Conservation (phyloP, 129 eudicot species). For the Flaveria sonorensis region DNA sequence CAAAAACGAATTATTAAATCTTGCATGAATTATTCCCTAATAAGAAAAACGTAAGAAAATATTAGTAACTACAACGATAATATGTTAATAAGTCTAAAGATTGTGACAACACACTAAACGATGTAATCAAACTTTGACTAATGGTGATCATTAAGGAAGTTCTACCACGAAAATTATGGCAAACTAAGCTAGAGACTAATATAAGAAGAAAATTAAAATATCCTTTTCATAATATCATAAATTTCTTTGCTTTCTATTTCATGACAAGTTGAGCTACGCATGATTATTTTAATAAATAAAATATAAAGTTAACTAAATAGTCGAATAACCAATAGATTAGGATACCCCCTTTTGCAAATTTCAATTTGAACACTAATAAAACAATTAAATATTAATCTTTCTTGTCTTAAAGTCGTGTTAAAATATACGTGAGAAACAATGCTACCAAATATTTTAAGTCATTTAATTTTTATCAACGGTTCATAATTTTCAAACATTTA, state of each 20-base stretch:
- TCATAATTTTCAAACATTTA: too few relatives aligned
- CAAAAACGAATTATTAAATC: not conserved
- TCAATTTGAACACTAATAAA: not conserved
- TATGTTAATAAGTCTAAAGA: not conserved
- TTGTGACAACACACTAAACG: not conserved
- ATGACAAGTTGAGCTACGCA: not conserved
- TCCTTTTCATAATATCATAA: not conserved
- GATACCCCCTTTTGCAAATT: not conserved
- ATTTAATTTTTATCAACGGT: too few relatives aligned
- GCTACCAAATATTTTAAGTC: not conserved
- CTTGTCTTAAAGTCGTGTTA: not conserved
- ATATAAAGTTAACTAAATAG: not conserved
- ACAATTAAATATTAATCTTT: not conserved
- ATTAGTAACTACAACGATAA: too few relatives aligned
- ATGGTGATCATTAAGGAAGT: not conserved
- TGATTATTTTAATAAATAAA: not conserved
- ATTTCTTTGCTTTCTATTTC: not conserved
- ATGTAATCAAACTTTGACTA: not conserved
- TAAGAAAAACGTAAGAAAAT: too few relatives aligned
- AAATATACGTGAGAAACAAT: not conserved
- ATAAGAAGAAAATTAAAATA: not conserved
- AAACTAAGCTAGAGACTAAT: not conserved
- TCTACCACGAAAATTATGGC: not conserved
- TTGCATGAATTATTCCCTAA: too few relatives aligned
- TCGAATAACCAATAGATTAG: constrained; percentile 2